phyloP scores from a whole-genome alignment of 106 monocot species.

The Platanthera guangdongensis region DNA sequence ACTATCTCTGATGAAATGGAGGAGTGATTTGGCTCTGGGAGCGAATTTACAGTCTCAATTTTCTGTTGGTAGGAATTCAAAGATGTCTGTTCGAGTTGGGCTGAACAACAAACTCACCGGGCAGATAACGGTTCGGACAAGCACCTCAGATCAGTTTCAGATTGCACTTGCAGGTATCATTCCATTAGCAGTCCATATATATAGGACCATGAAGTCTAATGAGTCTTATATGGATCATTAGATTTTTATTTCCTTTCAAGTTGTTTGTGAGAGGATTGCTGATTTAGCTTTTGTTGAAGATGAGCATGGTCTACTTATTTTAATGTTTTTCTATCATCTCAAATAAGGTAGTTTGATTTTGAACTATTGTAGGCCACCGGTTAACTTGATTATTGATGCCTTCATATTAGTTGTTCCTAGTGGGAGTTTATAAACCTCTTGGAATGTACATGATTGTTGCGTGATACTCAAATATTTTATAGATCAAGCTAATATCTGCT shows the following conservation, averaged over 20 bases:
- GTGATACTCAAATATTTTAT: background rate
- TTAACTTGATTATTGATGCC: background rate
- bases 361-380: background rate
- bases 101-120: conserved; percentile 85
- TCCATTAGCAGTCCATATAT: conserved; percentile 46
- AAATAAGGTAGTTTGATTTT: conserved; percentile 18
- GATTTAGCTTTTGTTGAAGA: conserved; percentile 15
- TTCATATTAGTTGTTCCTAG: background rate
- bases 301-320: conserved; percentile 15
- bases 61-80: conserved; percentile 50
- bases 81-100: conserved; percentile 67
- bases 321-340: conserved; percentile 6
- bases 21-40: conserved; percentile 78
- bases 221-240: conserved; percentile 30
- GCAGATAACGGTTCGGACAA: conserved; percentile 72
- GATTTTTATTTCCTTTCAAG: conserved; percentile 8
- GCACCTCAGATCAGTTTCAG: conserved; percentile 64
- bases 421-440: background rate
- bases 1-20: conserved; percentile 87
- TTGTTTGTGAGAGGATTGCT: conserved; percentile 6
- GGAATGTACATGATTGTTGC: background rate
- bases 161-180: conserved; percentile 60
- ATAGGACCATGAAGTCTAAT: conserved; percentile 37
- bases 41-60: conserved; percentile 88
- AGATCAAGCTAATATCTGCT: background rate